Percentiles rank a stretch among this genome's conserved stretches.
Conservation (phyloP, 2,329 filamentous ascomycete species). For the Venturia carpophila region DNA sequence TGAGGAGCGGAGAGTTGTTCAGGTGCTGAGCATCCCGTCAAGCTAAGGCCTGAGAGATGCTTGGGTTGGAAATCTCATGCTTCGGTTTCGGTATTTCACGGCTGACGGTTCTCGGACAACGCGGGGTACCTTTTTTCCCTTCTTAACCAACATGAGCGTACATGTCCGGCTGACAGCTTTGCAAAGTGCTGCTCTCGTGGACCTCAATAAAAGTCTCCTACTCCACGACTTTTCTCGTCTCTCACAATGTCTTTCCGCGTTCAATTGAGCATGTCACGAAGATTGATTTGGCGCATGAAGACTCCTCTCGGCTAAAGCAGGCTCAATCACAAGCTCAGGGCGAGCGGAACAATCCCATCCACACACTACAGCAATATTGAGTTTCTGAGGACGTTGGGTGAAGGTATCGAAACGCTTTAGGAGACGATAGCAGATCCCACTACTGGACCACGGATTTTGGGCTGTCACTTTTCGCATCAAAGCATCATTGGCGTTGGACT, state of each 20-base stretch:
- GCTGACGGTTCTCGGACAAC: background rate
- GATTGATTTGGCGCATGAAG: background rate
- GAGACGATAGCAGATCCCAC: no score
- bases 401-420: no score
- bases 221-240: background rate
- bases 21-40: background rate
- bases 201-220: background rate
- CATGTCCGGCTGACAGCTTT: background rate
- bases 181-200: background rate
- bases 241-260: background rate
- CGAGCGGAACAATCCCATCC: no score
- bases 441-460: no score
- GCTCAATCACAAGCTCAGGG: background rate
- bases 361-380: no score
- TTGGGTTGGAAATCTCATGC: background rate
- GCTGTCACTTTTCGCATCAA: no score
- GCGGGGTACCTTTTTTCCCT: background rate
- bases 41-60: background rate
- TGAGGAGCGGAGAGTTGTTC: background rate
- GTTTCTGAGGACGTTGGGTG: no score
- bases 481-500: no score
- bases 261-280: background rate
- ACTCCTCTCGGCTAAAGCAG: background rate
- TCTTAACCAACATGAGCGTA: background rate
- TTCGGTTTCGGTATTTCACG: background rate